These are phyloP conservation scores for Coemansia sp. DNA, from an alignment of 192 early-diverging fungal genomes.

Conservation along the genomic window DNA sequence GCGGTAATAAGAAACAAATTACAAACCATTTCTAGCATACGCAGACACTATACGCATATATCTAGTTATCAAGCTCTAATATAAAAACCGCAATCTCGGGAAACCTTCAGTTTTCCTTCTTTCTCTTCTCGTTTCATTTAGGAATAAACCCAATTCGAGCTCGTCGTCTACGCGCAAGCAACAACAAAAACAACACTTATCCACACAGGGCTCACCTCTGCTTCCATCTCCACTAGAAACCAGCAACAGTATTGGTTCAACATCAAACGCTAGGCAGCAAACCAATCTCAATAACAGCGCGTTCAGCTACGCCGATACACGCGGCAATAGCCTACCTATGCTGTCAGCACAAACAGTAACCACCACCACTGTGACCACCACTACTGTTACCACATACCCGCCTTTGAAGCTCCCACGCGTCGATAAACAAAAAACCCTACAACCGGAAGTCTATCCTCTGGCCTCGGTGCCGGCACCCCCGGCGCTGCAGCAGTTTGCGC, in stretches of 20 bases:
- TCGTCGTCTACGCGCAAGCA: background rate
- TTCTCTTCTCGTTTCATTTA: constrained; percentile 11
- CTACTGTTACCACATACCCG: constrained; percentile 79
- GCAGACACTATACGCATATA: too few species aligned
- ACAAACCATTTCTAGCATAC: too few species aligned
- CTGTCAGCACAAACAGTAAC: constrained; percentile 62
- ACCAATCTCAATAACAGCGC: background rate
- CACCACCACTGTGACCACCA: constrained; percentile 75
- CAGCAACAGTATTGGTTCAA: background rate
- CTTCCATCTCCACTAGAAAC: constrained; percentile 1
- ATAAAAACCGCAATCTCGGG: too few species aligned
- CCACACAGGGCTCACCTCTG: background rate
- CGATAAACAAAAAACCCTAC: constrained; percentile 53
- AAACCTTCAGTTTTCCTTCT: constrained; percentile 11
- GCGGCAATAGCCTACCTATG: constrained; percentile 46
- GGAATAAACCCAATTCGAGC: background rate
- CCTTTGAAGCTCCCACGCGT: constrained; percentile 68
- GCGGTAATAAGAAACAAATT: too few species aligned
- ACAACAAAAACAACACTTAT: constrained; percentile 1
- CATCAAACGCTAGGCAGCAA: background rate
- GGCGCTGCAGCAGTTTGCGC: constrained; percentile 74
- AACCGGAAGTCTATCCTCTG: constrained; percentile 69
- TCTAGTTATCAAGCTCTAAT: too few species aligned
- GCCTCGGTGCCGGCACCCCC: constrained; percentile 74
- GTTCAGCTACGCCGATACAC: background rate